These are phyloP conservation scores for Endotrypanum monterogeii DNA, from an alignment of 208 protist species.

Conservation along the genomic window DNA sequence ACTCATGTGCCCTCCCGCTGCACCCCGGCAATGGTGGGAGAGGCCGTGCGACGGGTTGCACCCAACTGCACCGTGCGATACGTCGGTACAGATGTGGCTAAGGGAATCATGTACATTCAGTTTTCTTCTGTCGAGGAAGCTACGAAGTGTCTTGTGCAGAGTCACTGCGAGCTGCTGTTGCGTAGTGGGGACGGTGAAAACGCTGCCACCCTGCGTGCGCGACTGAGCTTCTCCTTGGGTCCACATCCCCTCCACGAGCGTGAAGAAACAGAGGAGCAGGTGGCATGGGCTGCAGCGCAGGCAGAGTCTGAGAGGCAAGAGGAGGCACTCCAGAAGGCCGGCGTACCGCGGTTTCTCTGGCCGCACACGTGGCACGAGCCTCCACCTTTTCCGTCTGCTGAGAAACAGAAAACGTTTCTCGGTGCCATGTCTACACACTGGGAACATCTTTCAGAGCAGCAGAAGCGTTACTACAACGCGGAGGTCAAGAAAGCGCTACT, in stretches of 20 bases:
- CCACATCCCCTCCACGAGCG: conserved; percentile 16
- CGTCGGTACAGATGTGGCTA: conserved; percentile 10
- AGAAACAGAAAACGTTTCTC: conserved; percentile 61
- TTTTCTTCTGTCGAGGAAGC: conserved; percentile 56
- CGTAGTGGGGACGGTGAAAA: conserved; percentile 22
- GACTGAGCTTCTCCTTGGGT: conserved; percentile 22
- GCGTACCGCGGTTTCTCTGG: conserved; percentile 39
- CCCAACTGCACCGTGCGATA: conserved; percentile 8
- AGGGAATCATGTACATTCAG: conserved; percentile 29
- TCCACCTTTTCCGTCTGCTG: conserved; percentile 38
- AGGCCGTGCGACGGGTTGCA: conserved; percentile 14
- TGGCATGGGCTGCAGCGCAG: conserved; percentile 7
- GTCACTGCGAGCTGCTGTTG: conserved; percentile 46
- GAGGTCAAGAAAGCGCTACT: conserved; percentile 56
- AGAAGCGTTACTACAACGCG: conserved; percentile 83
- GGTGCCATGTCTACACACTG: conserved; percentile 64
- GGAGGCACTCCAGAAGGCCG: conserved; percentile 10
- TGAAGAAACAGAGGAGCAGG: conserved; percentile 12
- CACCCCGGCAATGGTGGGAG: conserved; percentile 27
- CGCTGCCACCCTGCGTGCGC: conserved; percentile 3
- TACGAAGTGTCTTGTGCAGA: conserved; percentile 49
- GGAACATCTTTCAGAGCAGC: conserved; percentile 58
- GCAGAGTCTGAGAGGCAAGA: conserved; percentile 5
- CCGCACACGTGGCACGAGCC: conserved; percentile 54
- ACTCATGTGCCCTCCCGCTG: conserved; percentile 24